Conservation (phyloP, 257 asterid genomes). For the Capsicum chinense region DNA sequence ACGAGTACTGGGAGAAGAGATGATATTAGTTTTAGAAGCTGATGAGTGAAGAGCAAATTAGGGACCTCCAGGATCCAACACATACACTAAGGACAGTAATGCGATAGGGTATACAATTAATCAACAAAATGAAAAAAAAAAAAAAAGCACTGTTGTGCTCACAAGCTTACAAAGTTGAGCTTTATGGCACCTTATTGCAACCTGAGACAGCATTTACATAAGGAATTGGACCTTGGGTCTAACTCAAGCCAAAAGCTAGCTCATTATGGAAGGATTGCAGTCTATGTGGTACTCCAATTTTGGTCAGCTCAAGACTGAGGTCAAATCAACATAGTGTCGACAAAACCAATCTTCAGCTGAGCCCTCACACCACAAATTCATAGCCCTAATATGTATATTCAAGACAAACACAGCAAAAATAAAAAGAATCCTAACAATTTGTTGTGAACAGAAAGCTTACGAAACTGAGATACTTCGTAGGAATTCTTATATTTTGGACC, state of each 20-base stretch:
- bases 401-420: background rate
- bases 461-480: background rate
- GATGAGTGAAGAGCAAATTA: background rate
- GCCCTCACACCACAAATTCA: background rate
- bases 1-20: background rate
- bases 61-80: background rate
- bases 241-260: background rate
- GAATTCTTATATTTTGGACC: background rate
- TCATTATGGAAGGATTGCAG: background rate
- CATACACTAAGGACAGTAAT: background rate
- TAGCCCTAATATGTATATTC: background rate
- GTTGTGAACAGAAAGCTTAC: background rate
- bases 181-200: background rate
- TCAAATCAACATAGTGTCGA: slow-evolving; percentile 24
- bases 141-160: background rate
- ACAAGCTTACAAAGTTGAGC: background rate
- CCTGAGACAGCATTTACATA: background rate
- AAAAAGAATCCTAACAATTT: background rate
- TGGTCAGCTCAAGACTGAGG: background rate
- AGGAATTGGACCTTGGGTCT: background rate
- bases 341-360: slow-evolving; percentile 29
- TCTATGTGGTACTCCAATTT: background rate
- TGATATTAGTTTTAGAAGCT: background rate
- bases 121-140: background rate
- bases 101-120: background rate